phyloP scores from a whole-genome alignment of 208 protist genomes.

The Wallacemonas sp. region DNA sequence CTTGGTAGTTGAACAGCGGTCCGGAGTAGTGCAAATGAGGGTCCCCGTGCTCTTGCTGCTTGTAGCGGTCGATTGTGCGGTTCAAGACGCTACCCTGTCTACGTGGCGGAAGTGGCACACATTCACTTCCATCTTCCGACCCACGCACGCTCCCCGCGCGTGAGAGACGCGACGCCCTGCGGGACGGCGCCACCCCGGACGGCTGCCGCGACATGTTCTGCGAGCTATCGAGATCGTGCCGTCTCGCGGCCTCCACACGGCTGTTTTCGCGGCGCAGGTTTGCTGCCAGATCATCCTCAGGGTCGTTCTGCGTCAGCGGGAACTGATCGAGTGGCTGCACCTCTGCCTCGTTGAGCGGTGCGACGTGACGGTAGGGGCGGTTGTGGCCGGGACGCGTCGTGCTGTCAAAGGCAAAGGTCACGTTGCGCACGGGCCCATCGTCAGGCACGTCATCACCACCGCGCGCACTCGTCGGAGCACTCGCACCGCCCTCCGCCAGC shows the following conservation, averaged over 20 bases:
- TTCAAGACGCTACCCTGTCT: no score
- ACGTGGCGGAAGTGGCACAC: no score
- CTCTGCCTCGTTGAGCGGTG: neutral
- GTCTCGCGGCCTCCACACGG: no score
- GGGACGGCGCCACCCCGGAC: no score
- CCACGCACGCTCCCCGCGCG: no score
- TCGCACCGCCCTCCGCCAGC: no score
- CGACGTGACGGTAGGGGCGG: neutral
- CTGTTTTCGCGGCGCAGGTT: neutral
- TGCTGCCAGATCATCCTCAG: neutral
- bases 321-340: conserved; percentile 8
- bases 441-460: neutral
- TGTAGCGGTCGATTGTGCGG: no score
- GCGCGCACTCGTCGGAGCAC: no score
- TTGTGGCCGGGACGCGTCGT: neutral
- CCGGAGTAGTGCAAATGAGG: conserved; percentile 19
- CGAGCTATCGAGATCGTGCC: no score
- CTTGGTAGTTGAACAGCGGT: conserved; percentile 29
- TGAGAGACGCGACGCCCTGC: conserved; percentile 1
- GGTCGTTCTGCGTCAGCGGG: conserved; percentile 15
- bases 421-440: neutral
- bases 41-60: no score
- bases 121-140: no score
- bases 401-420: conserved; percentile 2
- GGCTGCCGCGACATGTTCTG: neutral